phyloP scores from a whole-genome alignment of 768 basidiomycete species.

The Agaricus blazei region DNA sequence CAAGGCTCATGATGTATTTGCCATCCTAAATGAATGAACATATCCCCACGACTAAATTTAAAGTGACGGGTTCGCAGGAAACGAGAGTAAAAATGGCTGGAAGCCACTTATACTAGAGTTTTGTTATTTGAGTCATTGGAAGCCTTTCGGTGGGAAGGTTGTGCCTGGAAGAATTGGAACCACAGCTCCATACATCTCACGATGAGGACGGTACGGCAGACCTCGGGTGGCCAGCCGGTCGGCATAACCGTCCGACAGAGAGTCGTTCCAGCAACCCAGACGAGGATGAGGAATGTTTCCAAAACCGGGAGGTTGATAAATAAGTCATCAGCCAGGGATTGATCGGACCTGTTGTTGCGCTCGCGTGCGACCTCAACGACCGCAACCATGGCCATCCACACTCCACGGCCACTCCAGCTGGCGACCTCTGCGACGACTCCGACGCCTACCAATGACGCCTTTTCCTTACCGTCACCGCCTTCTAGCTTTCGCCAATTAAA shows the following conservation, averaged over 20 bases:
- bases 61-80: not conserved
- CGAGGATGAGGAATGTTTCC: no score
- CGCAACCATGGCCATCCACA: constrained; percentile 1
- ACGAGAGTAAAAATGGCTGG: not conserved
- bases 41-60: not conserved
- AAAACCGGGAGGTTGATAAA: no score
- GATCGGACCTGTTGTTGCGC: not conserved
- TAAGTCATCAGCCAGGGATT: no score
- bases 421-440: not conserved
- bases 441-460: not conserved
- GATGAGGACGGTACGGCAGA: not conserved
- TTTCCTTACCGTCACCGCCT: constrained; percentile 1
- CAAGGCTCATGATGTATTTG: not conserved
- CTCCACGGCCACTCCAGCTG: constrained; percentile 9
- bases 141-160: not conserved
- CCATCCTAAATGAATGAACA: not conserved
- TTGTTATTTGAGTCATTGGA: not conserved
- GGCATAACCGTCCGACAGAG: not conserved
- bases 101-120: not conserved
- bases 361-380: not conserved
- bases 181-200: not conserved
- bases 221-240: not conserved
- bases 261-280: not conserved
- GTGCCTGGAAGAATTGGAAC: not conserved
- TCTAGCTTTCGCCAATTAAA: not conserved